Evolutionary conservation across 2,329 filamentous ascomycete genomes (phyloP).

Genomic region (Sarocladium oryzae): DNA sequence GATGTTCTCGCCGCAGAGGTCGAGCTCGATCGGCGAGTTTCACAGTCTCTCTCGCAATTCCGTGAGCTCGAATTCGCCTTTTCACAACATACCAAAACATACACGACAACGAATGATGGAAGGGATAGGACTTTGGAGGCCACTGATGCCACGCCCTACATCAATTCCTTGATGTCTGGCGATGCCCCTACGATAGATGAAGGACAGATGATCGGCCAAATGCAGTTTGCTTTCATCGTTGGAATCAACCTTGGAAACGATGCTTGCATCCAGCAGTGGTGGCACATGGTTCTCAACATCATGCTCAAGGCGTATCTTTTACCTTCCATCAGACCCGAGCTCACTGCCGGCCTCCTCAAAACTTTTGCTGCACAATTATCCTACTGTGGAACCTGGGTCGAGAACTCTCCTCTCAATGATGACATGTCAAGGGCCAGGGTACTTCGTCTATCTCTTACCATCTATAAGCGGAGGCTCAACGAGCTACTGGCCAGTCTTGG

Average conservation of each 20-base stretch:
- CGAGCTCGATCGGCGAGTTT: conserved; percentile 33
- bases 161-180: conserved; percentile 33
- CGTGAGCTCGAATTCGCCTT: conserved; percentile 44
- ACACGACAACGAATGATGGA: conserved; percentile 30
- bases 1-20: conserved; percentile 29
- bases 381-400: conserved; percentile 44
- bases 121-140: conserved; percentile 36
- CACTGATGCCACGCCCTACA: conserved; percentile 41
- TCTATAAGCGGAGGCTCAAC: conserved; percentile 48
- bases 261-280: conserved; percentile 57
- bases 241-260: conserved; percentile 53
- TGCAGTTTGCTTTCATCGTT: conserved; percentile 54
- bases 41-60: conserved; percentile 22
- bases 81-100: conserved; percentile 34
- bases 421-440: conserved; percentile 23
- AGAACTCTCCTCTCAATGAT: conserved; percentile 36
- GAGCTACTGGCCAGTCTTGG: conserved; percentile 33
- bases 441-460: conserved; percentile 41
- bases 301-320: conserved; percentile 45
- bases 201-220: conserved; percentile 48
- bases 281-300: conserved; percentile 45
- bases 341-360: conserved; percentile 41
- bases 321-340: conserved; percentile 31
- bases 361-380: conserved; percentile 48
- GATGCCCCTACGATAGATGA: conserved; percentile 19